Percentiles rank a stretch among this genome's conserved stretches.
These are phyloP conservation scores for Macrophomina pseudophaseolina DNA, from an alignment of 2,329 filamentous ascomycete species.

Conservation along the genomic window DNA sequence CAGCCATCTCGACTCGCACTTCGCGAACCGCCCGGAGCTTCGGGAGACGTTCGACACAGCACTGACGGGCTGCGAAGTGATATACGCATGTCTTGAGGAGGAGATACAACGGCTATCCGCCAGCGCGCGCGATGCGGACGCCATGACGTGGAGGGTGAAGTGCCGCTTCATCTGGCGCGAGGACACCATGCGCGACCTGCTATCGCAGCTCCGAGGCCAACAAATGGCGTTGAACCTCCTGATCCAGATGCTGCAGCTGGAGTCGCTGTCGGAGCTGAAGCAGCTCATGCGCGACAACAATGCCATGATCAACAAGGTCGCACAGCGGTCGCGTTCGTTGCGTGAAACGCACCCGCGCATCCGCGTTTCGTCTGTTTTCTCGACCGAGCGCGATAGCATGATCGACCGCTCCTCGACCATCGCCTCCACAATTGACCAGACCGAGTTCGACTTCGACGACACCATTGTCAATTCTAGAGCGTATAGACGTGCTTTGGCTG, in stretches of 20 bases:
- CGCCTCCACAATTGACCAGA: slow-evolving; percentile 30
- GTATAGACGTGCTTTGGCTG: slow-evolving; percentile 39
- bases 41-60: slow-evolving; percentile 40
- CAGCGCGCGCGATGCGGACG: slow-evolving; percentile 32
- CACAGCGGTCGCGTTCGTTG: slow-evolving; percentile 36
- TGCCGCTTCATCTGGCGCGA: slow-evolving; percentile 41
- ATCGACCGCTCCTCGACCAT: slow-evolving; percentile 32
- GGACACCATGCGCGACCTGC: slow-evolving; percentile 41
- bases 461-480: slow-evolving; percentile 39
- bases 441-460: slow-evolving; percentile 41
- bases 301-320: slow-evolving; percentile 35
- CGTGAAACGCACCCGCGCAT: slow-evolving; percentile 37
- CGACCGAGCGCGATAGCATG: slow-evolving; percentile 25
- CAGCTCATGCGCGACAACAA: slow-evolving; percentile 39
- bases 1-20: slow-evolving; percentile 4
- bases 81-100: slow-evolving; percentile 41
- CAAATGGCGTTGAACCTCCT: slow-evolving; percentile 40
- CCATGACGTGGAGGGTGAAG: slow-evolving; percentile 34
- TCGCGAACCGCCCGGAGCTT: slow-evolving; percentile 38
- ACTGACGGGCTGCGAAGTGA: slow-evolving; percentile 40
- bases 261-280: slow-evolving; percentile 41
- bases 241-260: slow-evolving; percentile 43
- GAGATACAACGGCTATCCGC: slow-evolving; percentile 36
- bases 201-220: slow-evolving; percentile 42
- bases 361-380: slow-evolving; percentile 37